Evolutionary conservation across 805 yeast species (phyloP).

Genomic region (Myxozyma geophila): DNA sequence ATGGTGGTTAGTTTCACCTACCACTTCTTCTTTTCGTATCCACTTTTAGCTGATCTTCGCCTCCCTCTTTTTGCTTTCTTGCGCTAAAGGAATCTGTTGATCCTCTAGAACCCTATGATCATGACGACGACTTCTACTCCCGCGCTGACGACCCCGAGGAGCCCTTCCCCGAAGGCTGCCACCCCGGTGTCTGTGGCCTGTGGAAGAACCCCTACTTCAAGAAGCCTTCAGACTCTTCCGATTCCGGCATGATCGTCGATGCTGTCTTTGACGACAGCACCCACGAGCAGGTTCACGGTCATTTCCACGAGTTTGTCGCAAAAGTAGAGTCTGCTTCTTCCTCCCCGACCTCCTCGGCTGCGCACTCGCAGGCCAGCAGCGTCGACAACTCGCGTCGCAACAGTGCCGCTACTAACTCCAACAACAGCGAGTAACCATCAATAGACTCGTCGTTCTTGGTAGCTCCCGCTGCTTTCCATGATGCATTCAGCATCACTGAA

Average conservation of each 20-base stretch:
- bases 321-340: constrained; percentile 8
- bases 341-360: constrained; percentile 1
- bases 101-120: constrained; percentile 25
- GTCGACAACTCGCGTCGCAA: constrained; percentile 17
- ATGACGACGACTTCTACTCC: constrained; percentile 7
- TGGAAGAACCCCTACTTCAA: constrained; percentile 35
- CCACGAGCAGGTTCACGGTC: constrained; percentile 23
- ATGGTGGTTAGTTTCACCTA: constrained; percentile 20
- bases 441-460: not conserved
- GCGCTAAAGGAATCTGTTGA: constrained; percentile 25
- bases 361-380: not conserved
- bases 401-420: not conserved
- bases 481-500: not conserved
- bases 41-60: constrained; percentile 5
- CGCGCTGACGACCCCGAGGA: constrained; percentile 26
- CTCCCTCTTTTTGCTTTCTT: not conserved
- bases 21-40: not conserved
- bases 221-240: not conserved
- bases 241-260: not conserved
- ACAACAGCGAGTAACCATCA: not conserved
- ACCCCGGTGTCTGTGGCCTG: constrained; percentile 35
- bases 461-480: not conserved
- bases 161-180: constrained; percentile 26
- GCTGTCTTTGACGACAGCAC: constrained; percentile 17
- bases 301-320: constrained; percentile 14